These are phyloP conservation scores for Starmerella scarabaei DNA, from an alignment of 805 yeast species.

Conservation along the genomic window DNA sequence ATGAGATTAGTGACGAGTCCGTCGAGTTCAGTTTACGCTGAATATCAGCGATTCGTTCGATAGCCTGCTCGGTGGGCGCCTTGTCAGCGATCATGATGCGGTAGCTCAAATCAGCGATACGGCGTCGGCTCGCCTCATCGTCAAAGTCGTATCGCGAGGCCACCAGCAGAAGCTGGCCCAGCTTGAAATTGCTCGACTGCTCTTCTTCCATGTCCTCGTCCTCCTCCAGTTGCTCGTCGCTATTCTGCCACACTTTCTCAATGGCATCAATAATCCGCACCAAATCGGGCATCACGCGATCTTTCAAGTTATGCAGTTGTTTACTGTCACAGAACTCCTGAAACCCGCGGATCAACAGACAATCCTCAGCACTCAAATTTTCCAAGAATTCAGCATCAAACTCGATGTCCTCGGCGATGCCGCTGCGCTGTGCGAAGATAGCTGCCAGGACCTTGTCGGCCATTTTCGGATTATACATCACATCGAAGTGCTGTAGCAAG, in stretches of 20 bases:
- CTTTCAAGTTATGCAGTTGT: conserved; percentile 43
- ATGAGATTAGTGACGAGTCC: conserved; percentile 14
- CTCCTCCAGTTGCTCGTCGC: conserved; percentile 21
- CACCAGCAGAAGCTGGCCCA: conserved; percentile 56
- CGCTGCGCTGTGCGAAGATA: conserved; percentile 50
- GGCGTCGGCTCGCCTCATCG: conserved; percentile 82
- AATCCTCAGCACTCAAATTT: conserved; percentile 56
- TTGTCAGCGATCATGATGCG: conserved; percentile 36
- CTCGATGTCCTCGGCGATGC: conserved; percentile 43
- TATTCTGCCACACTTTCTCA: conserved; percentile 40
- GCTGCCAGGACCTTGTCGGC: conserved; percentile 56
- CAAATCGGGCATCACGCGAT: conserved; percentile 65
- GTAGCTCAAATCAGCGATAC: conserved; percentile 48
- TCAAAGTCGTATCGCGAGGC: conserved; percentile 68
- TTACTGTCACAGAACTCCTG: conserved; percentile 47
- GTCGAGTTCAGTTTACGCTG: conserved; percentile 35
- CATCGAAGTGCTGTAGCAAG: conserved; percentile 57
- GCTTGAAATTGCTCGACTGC: conserved; percentile 28
- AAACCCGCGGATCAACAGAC: conserved; percentile 57
- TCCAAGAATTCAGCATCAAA: conserved; percentile 56
- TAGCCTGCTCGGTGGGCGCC: conserved; percentile 38
- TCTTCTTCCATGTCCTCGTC: conserved; percentile 50
- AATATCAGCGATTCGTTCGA: conserved; percentile 42
- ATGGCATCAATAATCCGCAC: conserved; percentile 52
- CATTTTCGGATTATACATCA: conserved; percentile 44